Percentiles rank a stretch among this genome's conserved stretches.
Conservation (phyloP, 768 basidiomycete species). For the Macrolepiota fuliginosa region DNA sequence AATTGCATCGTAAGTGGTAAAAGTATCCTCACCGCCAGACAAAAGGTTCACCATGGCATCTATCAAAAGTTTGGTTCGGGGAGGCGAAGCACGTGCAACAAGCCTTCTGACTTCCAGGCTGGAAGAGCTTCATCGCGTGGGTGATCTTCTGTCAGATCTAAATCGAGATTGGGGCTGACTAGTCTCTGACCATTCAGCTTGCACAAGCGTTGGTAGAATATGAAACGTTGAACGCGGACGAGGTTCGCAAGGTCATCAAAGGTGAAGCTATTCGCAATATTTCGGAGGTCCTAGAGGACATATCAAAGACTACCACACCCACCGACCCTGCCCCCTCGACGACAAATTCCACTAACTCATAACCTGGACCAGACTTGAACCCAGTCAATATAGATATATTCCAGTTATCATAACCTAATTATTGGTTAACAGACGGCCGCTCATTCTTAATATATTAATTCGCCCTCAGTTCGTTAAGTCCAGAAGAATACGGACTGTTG, state of each 20-base stretch:
- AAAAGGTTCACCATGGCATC: slow-evolving; percentile 13
- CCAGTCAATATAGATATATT: not conserved
- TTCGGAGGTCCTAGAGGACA: slow-evolving; percentile 60
- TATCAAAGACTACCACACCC: slow-evolving; percentile 25
- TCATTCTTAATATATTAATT: slow-evolving; percentile 3
- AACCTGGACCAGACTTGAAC: not conserved
- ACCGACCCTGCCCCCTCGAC: not conserved
- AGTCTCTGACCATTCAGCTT: slow-evolving; percentile 47
- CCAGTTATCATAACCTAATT: slow-evolving; percentile 2
- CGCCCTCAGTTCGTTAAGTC: not conserved
- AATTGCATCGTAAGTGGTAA: slow-evolving; percentile 63
- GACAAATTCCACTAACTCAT: not conserved
- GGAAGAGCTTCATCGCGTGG: slow-evolving; percentile 74
- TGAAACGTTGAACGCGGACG: slow-evolving; percentile 86
- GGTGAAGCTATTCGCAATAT: slow-evolving; percentile 78
- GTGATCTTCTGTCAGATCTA: slow-evolving; percentile 18
- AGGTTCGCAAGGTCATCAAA: slow-evolving; percentile 82
- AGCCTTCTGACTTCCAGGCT: slow-evolving; percentile 62
- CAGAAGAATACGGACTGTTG: not conserved
- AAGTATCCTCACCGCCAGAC: slow-evolving; percentile 8
- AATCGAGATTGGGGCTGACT: not conserved
- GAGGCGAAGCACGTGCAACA: slow-evolving; percentile 64
- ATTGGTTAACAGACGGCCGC: not conserved
- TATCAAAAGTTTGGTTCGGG: slow-evolving; percentile 59
- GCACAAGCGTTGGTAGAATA: slow-evolving; percentile 92